Base-by-base conservation (phyloP, 345 rosid genomes). In the Eucalyptus caleyi region DNA sequence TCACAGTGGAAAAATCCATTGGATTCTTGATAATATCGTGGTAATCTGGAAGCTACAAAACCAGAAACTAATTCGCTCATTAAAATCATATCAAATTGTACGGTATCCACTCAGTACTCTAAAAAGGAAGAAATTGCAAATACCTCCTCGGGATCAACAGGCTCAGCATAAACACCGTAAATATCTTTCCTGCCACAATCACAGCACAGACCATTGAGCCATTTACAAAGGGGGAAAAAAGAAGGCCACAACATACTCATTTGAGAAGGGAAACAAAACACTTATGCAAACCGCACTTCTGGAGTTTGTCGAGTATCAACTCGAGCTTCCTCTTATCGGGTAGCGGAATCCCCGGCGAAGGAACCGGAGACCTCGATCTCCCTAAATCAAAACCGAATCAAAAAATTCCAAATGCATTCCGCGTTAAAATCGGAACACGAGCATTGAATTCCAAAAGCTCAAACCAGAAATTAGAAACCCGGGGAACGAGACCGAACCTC, bases 141-240 rank as follows among this genome's bases (percentile, higher is more conserved):
- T 87, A 96, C 99, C 99, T 97, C 99, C 90, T 97, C 98, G 34
- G 96, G 97, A 93, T 97, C 98, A 92, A 96, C 99, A 1, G 98
- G 99, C 89, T 97, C 99, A 3, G 99, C 95, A 92, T 95, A 97
- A 24, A 97, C 99, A 59, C 99, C 99, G 89, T 97, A 97, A 3
- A 93, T 95, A 92, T 97, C 99, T 92, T 97, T 97, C 99, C 99
- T 97, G 95, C 94, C 90, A 91, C 60, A 92, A 88, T 89, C 87
- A 53, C 89, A 47, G 59, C 45, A 54, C 67, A 86, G 60, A 72
- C 44, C 44, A 37, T 54, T 54, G n/a, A 34, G 44, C 56, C 88
- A 54, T 44, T 27, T 24, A 54, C 88, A 50, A 56, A 24, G 62
- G n/a, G 47, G 6, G 3, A 87, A 87, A 87, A 87, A 54, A 54